Conservation (phyloP, 2,329 filamentous ascomycete genomes). For the Alternaria novae-zelandiae region DNA sequence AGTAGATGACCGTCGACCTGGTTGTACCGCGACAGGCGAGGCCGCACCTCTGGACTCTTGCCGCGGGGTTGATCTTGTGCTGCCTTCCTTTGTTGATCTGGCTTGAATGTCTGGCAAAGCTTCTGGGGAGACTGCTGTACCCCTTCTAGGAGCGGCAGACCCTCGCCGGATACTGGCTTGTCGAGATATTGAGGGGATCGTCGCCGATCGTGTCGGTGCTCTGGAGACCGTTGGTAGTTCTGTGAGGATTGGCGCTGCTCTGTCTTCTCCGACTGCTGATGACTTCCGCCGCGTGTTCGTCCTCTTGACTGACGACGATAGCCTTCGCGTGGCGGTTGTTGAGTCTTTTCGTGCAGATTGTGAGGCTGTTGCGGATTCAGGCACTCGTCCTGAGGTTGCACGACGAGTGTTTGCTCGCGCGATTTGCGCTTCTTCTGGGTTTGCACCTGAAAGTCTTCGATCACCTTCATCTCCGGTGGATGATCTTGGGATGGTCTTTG, state of each 20-base stretch:
- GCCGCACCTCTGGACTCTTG: neutral
- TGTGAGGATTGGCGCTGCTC: neutral
- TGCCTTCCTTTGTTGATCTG: neutral
- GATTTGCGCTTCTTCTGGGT: conserved; percentile 1
- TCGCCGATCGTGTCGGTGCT: neutral
- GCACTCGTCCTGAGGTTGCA: conserved; percentile 3
- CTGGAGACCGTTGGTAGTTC: neutral
- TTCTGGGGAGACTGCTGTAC: neutral
- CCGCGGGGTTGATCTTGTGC: neutral
- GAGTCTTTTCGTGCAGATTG: neutral
- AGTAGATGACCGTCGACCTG: neutral
- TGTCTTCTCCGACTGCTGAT: neutral
- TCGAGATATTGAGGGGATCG: neutral
- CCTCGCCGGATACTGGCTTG: neutral
- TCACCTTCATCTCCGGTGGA: neutral
- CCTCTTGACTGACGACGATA: conserved; percentile 11
- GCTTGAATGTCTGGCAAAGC: neutral
- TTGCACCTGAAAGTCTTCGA: neutral
- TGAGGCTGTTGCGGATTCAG: neutral
- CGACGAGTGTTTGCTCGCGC: neutral
- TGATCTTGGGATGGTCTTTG: neutral
- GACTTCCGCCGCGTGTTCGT: conserved; percentile 7
- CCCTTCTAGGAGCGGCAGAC: neutral
- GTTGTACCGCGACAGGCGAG: neutral
- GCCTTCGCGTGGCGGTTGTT: conserved; percentile 1